Base-by-base conservation (phyloP, 1,284 basidiomycete genomes). In the Malassezia pachydermatis region DNA sequence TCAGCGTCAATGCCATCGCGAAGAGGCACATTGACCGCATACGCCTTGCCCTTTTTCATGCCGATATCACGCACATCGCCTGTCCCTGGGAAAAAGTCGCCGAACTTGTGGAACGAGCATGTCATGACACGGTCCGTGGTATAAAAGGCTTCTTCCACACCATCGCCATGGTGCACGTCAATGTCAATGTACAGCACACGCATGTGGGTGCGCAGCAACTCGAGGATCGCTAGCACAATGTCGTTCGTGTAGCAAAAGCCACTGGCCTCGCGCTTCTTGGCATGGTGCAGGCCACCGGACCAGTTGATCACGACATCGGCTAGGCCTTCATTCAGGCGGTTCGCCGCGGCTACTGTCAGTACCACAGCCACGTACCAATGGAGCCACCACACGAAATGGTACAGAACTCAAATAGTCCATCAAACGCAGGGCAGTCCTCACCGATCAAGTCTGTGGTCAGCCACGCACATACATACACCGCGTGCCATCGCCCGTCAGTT, bases 241-340 rank as follows among this genome's bases (percentile, higher is more conserved):
- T 92, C 89, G 74, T 98, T 96, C 73, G 94, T 82, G 75, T 95
- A 96, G 77, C 89, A 96, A 75, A 96, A 95, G 5, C 89, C 89
- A 20, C 83, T 86, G 0, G 92, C 92, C 75, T 95, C 90, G 45
- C 85, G 80, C 74, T 95, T 96, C 75, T 98, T 96, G 23, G 92
- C 94, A 72, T 98, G 92, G 75, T 98, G 92, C 9, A 96, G 78
- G 1, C 92, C 92, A 6, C 92, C 92, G 0, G 89, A 88, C 92
- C 92, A 96, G 74, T 96, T 96, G 64, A 96, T 88, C 0, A 84
- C 84, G 48, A 95, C 87, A 72, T 98, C 90, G 3, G 88, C 78
- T 2, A 83, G 78, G 1, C 89, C 89, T 11, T 80, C 79, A 50
- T 86, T 80, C 47, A 98, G 77, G 20, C 83, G 78, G 52, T 85